These are phyloP conservation scores for Waltiozyma sp. DNA, from an alignment of 1,139 yeast genomes.

Conservation along the genomic window DNA sequence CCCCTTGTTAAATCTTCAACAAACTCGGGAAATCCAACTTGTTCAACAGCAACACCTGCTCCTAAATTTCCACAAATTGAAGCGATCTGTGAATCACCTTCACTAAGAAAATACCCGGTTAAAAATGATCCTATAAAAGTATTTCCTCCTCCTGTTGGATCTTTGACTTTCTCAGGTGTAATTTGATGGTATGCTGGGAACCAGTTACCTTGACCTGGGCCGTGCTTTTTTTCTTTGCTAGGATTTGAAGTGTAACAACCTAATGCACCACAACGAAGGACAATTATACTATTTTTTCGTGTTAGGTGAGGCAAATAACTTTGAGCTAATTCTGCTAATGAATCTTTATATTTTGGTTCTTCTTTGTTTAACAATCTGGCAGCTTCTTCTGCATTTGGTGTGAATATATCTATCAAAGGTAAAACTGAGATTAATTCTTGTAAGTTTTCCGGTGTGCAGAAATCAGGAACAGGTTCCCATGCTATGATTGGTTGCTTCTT, in stretches of 20 bases:
- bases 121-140: slow-evolving; percentile 77
- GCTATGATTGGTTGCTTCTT: slow-evolving; percentile 35
- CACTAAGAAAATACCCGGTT: slow-evolving; percentile 40
- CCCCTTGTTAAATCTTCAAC: slow-evolving; percentile 10
- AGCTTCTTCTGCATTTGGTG: slow-evolving; percentile 84
- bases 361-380: slow-evolving; percentile 39
- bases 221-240: slow-evolving; percentile 1
- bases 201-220: slow-evolving; percentile 19
- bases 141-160: slow-evolving; percentile 95
- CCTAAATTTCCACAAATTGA: slow-evolving; percentile 65
- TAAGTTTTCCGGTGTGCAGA: slow-evolving; percentile 44
- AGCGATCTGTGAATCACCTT: slow-evolving; percentile 40
- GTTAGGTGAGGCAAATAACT: slow-evolving; percentile 32
- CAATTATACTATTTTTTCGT: slow-evolving; percentile 33
- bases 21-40: slow-evolving; percentile 54
- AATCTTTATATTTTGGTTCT: slow-evolving; percentile 31
- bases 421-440: slow-evolving; percentile 31
- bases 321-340: slow-evolving; percentile 32
- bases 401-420: slow-evolving; percentile 42
- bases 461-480: slow-evolving; percentile 85
- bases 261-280: slow-evolving; percentile 58
- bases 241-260: slow-evolving; percentile 47
- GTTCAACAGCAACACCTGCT: slow-evolving; percentile 72
- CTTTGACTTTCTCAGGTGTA: slow-evolving; percentile 40
- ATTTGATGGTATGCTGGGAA: slow-evolving; percentile 63